These are phyloP conservation scores for Aspergillus saccharolyticus DNA, from an alignment of 495 filamentous ascomycete species.

Conservation along the genomic window DNA sequence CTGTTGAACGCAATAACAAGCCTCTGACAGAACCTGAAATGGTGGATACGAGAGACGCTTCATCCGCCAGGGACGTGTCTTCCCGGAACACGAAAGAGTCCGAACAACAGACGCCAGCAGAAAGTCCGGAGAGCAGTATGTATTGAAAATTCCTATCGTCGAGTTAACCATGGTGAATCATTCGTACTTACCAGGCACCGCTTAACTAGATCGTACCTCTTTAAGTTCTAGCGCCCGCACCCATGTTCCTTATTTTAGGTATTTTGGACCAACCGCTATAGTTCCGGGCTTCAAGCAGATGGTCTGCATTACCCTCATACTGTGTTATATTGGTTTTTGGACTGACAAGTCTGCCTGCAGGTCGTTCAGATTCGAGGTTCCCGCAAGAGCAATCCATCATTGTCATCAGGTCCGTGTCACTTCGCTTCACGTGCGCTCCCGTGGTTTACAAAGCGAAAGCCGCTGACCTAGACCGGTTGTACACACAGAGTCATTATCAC, in stretches of 20 bases:
- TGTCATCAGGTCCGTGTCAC: constrained; percentile 39
- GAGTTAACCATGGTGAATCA: background rate
- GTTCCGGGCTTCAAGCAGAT: constrained; percentile 91
- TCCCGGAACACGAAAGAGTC: constrained; percentile 26
- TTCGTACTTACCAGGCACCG: constrained; percentile 13
- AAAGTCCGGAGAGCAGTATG: constrained; percentile 42
- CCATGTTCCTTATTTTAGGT: constrained; percentile 81
- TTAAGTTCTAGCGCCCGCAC: constrained; percentile 44
- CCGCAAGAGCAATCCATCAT: constrained; percentile 44
- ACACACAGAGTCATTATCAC: constrained; percentile 30
- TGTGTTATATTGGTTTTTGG: background rate
- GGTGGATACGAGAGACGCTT: constrained; percentile 18
- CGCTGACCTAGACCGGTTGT: constrained; percentile 5
- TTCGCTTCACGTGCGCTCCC: background rate
- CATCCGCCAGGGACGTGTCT: constrained; percentile 19
- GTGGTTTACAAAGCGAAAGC: background rate
- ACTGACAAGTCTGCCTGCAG: constrained; percentile 18
- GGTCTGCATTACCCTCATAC: constrained; percentile 38
- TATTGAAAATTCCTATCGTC: background rate
- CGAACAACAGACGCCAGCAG: constrained; percentile 25
- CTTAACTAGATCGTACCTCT: constrained; percentile 34
- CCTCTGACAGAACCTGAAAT: constrained; percentile 16
- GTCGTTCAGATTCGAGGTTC: constrained; percentile 62
- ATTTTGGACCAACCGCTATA: constrained; percentile 84
- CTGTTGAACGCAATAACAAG: constrained; percentile 12